These are phyloP conservation scores for Xerocomus amazonicus DNA, from an alignment of 1,284 basidiomycete species.

Conservation along the genomic window DNA sequence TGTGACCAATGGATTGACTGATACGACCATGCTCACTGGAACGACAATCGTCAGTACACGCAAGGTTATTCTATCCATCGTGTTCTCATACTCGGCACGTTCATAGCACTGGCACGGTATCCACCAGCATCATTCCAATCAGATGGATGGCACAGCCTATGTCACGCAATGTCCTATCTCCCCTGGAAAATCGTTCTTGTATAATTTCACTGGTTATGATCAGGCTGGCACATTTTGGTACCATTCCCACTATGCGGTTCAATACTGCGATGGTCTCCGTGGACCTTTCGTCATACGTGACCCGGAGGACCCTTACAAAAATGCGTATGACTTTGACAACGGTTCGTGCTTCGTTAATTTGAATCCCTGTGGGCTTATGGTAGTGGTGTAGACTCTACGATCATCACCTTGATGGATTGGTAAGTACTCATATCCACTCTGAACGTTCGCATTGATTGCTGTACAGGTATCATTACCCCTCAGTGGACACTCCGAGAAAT, in stretches of 20 bases:
- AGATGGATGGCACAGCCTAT: conserved; percentile 24
- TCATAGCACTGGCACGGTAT: conserved; percentile 36
- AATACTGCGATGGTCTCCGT: conserved; percentile 37
- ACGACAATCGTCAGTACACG: conserved; percentile 24
- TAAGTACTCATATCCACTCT: conserved; percentile 11
- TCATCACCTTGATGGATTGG: conserved; percentile 11
- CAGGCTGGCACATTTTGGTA: conserved; percentile 42
- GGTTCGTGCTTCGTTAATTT: conserved; percentile 19
- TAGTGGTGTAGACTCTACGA: conserved; percentile 16
- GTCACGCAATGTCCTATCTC: conserved; percentile 45
- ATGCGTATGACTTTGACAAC: conserved; percentile 43
- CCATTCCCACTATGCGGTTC: conserved; percentile 18
- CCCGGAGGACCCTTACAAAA: conserved; percentile 36
- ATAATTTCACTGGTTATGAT: conserved; percentile 32
- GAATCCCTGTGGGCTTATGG: neutral
- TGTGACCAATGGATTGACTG: conserved; percentile 26
- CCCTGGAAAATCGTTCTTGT: conserved; percentile 34
- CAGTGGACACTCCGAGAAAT: conserved; percentile 10
- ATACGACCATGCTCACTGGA: conserved; percentile 26
- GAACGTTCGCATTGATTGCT: neutral
- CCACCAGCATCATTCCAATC: conserved; percentile 21
- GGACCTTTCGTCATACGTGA: conserved; percentile 42
- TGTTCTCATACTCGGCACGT: neutral
- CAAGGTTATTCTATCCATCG: neutral
- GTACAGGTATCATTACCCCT: conserved; percentile 33